phyloP scores from a whole-genome alignment of 2,329 filamentous ascomycete genomes.

The Aspergillus brasiliensis region DNA sequence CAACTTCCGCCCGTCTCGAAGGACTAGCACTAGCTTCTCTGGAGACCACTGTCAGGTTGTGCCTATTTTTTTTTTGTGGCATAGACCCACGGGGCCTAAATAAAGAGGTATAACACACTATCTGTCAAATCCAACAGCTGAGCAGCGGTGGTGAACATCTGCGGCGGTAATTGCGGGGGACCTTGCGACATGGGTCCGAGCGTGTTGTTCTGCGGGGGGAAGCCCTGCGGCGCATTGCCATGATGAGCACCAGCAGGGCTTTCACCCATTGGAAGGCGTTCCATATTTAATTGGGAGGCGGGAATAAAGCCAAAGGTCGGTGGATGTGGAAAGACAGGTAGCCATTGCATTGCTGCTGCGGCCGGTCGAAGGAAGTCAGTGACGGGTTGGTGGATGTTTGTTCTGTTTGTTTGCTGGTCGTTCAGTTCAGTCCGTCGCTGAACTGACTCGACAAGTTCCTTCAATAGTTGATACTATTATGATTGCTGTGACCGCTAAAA shows the following conservation, averaged over 20 bases:
- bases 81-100: background rate
- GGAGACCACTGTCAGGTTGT: constrained; percentile 9
- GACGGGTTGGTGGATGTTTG: constrained; percentile 17
- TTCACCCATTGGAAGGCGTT: constrained; percentile 41
- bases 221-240: constrained; percentile 32
- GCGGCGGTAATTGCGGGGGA: constrained; percentile 61
- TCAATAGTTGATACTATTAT: too few relatives aligned
- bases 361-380: background rate
- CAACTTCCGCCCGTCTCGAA: constrained; percentile 91
- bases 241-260: constrained; percentile 30
- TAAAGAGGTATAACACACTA: constrained; percentile 63
- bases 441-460: too few relatives aligned
- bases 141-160: constrained; percentile 98
- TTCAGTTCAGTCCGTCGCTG: too few relatives aligned
- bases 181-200: constrained; percentile 39
- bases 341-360: constrained; percentile 2
- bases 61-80: too few relatives aligned
- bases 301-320: background rate
- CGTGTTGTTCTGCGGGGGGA: constrained; percentile 28
- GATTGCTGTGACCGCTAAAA: too few relatives aligned
- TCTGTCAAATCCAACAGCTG: constrained; percentile 95
- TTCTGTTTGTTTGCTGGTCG: constrained; percentile 13
- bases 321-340: background rate
- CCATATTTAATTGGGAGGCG: constrained; percentile 28
- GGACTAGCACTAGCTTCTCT: constrained; percentile 93